These are phyloP conservation scores for Eucalyptus polyanthemos DNA, from an alignment of 345 rosid genomes.

Conservation along the genomic window DNA sequence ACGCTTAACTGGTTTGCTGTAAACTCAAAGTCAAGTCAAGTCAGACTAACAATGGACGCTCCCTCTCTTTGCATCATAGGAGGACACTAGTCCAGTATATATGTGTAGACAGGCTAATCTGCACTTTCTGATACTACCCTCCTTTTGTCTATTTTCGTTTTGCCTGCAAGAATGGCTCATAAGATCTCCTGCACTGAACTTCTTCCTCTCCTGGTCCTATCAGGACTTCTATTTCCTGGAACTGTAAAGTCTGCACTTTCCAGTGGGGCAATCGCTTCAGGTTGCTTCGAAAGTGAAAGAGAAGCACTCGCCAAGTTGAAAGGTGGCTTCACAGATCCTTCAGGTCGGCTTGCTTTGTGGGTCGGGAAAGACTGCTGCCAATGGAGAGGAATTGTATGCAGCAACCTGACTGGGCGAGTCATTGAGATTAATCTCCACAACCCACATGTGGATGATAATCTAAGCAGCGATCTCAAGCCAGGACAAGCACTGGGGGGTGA, in stretches of 20 bases:
- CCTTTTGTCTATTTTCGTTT: background rate
- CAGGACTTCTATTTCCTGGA: background rate
- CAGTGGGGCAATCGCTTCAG: background rate
- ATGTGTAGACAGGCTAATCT: background rate
- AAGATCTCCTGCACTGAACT: background rate
- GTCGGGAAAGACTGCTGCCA: background rate
- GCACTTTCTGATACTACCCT: background rate
- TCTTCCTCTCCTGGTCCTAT: background rate
- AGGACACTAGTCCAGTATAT: background rate
- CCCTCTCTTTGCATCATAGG: background rate
- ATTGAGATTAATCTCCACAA: conserved; percentile 19
- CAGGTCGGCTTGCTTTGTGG: background rate
- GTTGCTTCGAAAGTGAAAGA: background rate
- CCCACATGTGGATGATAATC: background rate
- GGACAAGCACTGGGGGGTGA: background rate
- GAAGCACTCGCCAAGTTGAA: background rate
- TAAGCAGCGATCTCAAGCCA: background rate
- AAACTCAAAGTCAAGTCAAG: background rate
- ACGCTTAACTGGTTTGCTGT: background rate
- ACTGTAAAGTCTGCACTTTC: background rate
- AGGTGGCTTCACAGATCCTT: background rate
- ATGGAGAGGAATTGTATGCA: background rate
- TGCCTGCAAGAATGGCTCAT: background rate
- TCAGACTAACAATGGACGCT: background rate
- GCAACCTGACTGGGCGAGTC: conserved; percentile 10